Percentiles rank a stretch among this genome's conserved stretches.
These are phyloP conservation scores for Colletotrichum euphorbiae DNA, from an alignment of 2,329 filamentous ascomycete species.

Conservation along the genomic window DNA sequence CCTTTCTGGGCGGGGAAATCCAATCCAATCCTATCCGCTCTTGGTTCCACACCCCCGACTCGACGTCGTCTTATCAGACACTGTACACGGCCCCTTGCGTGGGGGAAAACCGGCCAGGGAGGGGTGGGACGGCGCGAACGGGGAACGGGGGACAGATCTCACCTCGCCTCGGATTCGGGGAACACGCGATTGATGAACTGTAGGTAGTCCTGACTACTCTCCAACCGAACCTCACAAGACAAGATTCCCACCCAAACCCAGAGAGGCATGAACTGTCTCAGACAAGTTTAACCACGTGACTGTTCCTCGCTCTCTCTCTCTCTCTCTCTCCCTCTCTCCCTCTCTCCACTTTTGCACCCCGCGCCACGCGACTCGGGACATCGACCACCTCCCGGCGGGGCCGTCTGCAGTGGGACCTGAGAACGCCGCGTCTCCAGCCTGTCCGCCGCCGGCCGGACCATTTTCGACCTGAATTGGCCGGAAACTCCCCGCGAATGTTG, in stretches of 20 bases:
- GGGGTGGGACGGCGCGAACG: background rate
- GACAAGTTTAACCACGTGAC: constrained; percentile 25
- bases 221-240: background rate
- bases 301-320: background rate
- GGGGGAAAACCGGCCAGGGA: too few relatives aligned
- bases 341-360: constrained; percentile 13
- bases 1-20: too few relatives aligned
- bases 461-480: constrained; percentile 26
- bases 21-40: background rate
- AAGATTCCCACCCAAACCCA: too few relatives aligned
- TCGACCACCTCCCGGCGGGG: background rate
- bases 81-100: background rate
- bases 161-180: background rate
- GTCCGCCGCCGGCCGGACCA: constrained; percentile 2
- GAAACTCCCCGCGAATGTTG: constrained; percentile 26
- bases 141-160: background rate
- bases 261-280: constrained; percentile 1
- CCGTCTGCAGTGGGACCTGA: background rate
- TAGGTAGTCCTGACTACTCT: too few relatives aligned
- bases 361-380: background rate
- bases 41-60: constrained; percentile 1
- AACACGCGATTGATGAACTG: too few relatives aligned
- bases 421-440: background rate
- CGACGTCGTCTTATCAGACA: constrained; percentile 16
- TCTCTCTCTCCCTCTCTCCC: background rate